Base-by-base conservation (phyloP, 768 basidiomycete genomes). In the Hydnomerulius pinastri region DNA sequence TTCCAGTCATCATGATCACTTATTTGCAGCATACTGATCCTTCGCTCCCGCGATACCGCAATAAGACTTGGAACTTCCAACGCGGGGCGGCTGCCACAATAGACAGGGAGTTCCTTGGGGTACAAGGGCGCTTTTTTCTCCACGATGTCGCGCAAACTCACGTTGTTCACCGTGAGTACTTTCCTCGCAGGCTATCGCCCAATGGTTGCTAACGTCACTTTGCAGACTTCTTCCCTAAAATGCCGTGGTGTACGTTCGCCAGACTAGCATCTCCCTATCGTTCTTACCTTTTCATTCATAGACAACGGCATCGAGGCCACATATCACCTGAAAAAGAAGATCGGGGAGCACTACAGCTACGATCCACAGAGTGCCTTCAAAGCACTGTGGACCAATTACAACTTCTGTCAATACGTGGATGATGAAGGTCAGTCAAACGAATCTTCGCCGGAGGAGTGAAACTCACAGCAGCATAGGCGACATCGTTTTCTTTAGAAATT, bases 111-210 rank as follows among this genome's bases (percentile, higher is more conserved):
- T 76, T 84, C 63, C 69, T 85, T 12, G 82, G 82, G 10, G 83
- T 80, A 81, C 78, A 80, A 62, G 83, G 83, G 3, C 74, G 79
- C 18, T 84, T 84, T 71, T 84, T 84, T 72, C 68, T 85, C n/a
- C 82, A 84, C 57, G 79, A 81, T 56, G 80, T 85, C 13, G 79
- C 81, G 3, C 82, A 84, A 58, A 82, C 71, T 59, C 84, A 86
- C 62, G 82, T 84, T 50, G 69, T 83, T 36, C 83, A 85, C 58
- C 83, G 40, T 41, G 5, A 24, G 40, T 30, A 13, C 8, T 30
- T 30, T 7, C 8, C 29, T 30, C 13, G 29, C 7, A 30, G n/a
- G n/a, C 29, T 13, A 30, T 30, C 8, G 13, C 29, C 13, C n/a
- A n/a, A n/a, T 30, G 29, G 13, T 30, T 30, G 29, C 29, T 8